phyloP scores from a whole-genome alignment of 768 basidiomycete species.

The Obba rivulosa region DNA sequence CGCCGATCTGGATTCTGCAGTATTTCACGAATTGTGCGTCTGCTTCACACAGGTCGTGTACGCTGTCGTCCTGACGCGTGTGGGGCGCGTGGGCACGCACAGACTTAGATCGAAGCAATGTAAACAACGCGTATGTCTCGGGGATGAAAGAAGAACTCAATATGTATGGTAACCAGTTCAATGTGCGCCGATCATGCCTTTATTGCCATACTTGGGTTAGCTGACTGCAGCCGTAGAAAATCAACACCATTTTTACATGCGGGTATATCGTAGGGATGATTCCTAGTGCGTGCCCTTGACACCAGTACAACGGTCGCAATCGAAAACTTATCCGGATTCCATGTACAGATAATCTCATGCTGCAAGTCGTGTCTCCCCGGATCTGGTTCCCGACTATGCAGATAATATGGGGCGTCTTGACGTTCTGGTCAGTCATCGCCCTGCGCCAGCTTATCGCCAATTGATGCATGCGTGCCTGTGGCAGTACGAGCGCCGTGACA shows the following conservation, averaged over 20 bases:
- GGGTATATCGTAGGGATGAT: conserved; percentile 75
- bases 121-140: conserved; percentile 73
- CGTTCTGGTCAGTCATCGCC: conserved; percentile 43
- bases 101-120: conserved; percentile 67
- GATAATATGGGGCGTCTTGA: conserved; percentile 60
- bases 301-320: neutral
- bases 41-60: neutral
- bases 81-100: neutral
- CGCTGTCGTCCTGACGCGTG: neutral
- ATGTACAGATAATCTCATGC: conserved; percentile 54
- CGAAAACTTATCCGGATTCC: neutral
- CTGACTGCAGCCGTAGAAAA: conserved; percentile 34
- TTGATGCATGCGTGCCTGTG: neutral
- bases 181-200: conserved; percentile 30
- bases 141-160: conserved; percentile 71
- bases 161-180: conserved; percentile 61
- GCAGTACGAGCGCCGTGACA: conserved; percentile 50
- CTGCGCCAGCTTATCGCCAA: too few relatives aligned
- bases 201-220: neutral
- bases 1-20: conserved; percentile 24
- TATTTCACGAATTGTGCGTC: conserved; percentile 62
- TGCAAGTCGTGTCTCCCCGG: conserved; percentile 56
- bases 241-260: conserved; percentile 68
- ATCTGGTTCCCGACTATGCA: conserved; percentile 66
- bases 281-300: conserved; percentile 38